These are phyloP conservation scores for Thinopyrum obtusiflorum DNA, from an alignment of 202 grass and related monocot species.

Conservation along the genomic window DNA sequence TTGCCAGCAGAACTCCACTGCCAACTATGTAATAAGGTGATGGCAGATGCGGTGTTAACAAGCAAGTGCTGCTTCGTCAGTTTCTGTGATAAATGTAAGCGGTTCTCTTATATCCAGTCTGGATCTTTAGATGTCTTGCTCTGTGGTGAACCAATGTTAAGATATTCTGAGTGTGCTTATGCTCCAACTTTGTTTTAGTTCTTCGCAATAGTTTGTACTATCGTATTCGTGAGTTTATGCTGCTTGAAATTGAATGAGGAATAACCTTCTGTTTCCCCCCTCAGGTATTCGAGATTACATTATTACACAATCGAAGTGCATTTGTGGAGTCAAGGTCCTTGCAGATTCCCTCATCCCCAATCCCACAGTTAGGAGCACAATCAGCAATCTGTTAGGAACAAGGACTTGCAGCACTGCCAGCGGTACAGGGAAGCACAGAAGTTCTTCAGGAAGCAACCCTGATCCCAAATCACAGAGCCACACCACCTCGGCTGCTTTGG, in stretches of 20 bases:
- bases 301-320: slow-evolving; percentile 42
- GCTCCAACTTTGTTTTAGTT: slow-evolving; percentile 15
- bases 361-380: slow-evolving; percentile 49
- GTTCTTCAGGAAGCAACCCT: slow-evolving; percentile 54
- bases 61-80: slow-evolving; percentile 78
- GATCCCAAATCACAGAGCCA: slow-evolving; percentile 33
- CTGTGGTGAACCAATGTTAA: not conserved
- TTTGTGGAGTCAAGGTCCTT: slow-evolving; percentile 54
- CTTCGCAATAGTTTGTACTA: not conserved
- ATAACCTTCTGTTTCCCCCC: not conserved
- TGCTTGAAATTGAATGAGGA: slow-evolving; percentile 17
- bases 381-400: slow-evolving; percentile 47
- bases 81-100: slow-evolving; percentile 89
- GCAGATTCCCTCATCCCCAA: slow-evolving; percentile 73
- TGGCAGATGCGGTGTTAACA: slow-evolving; percentile 76
- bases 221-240: slow-evolving; percentile 12
- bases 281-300: slow-evolving; percentile 61
- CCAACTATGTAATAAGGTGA: slow-evolving; percentile 65
- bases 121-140: slow-evolving; percentile 7
- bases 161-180: slow-evolving; percentile 3
- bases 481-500: slow-evolving; percentile 25
- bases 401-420: slow-evolving; percentile 24
- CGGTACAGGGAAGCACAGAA: slow-evolving; percentile 55
- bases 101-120: slow-evolving; percentile 18
- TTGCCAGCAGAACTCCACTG: slow-evolving; percentile 67